These are phyloP conservation scores for Starmerella apicola DNA, from an alignment of 805 yeast genomes.

Conservation along the genomic window DNA sequence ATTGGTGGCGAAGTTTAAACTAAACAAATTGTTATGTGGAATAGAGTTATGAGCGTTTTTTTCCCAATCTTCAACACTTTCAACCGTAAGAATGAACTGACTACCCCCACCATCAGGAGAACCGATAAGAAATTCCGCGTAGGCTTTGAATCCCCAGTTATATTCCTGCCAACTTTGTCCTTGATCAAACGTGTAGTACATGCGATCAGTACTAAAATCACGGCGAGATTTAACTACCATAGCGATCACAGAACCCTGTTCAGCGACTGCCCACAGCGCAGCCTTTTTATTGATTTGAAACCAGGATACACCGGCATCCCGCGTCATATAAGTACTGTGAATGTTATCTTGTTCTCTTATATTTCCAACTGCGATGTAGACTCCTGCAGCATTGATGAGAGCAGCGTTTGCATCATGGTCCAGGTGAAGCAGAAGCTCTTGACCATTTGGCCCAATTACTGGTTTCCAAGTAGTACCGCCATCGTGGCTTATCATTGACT, in stretches of 20 bases:
- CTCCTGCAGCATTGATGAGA: conserved; percentile 79
- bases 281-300: conserved; percentile 59
- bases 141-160: conserved; percentile 28
- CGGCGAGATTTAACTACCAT: conserved; percentile 57
- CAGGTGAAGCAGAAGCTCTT: conserved; percentile 68
- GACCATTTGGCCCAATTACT: conserved; percentile 42
- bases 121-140: conserved; percentile 64
- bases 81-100: conserved; percentile 55
- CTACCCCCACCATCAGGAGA: conserved; percentile 85
- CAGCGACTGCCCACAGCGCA: conserved; percentile 92
- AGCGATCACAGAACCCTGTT: conserved; percentile 77
- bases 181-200: conserved; percentile 62
- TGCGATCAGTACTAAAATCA: conserved; percentile 41
- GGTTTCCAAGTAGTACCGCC: conserved; percentile 92
- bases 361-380: conserved; percentile 82
- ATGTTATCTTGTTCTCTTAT: conserved; percentile 77
- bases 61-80: conserved; percentile 35
- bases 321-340: conserved; percentile 63
- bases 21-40: no score
- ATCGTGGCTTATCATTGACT: conserved; percentile 66
- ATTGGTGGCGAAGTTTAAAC: conserved; percentile 46
- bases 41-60: no score
- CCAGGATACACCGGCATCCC: conserved; percentile 92
- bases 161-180: conserved; percentile 55
- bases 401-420: conserved; percentile 79